Evolutionary conservation across 2,329 filamentous ascomycete genomes (phyloP), one percentile per base, ranked within the genome.

Genomic region (Penicillium paneum): DNA sequence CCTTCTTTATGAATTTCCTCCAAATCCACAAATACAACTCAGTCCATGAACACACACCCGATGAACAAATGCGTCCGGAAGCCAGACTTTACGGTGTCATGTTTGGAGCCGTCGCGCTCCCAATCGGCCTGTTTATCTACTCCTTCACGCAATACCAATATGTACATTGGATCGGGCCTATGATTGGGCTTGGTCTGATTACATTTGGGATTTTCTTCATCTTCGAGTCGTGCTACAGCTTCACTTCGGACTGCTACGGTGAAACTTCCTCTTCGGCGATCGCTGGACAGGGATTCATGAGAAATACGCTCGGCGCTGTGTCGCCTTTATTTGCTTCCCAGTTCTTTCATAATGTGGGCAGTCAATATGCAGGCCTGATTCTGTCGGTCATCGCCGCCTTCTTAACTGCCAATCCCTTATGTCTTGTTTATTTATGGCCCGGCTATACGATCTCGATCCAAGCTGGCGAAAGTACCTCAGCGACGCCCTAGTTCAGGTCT

Each of bases 191-290:
- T 2, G 78, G 74, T 0, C 76, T 77, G 8, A 81, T 81, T 47
- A 73, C 78, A 2, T 75, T 81, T 52, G 79, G 79, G 4, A 81
- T 82, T 64, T 81, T 77, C 74, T 82, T 81, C 68, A 78, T 69
- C 49, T 70, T 70, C 49, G 68, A 70, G 56, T 66, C 64, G 3
- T 67, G 64, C 51, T 81, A 81, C 64, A 76, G 71, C 7, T 81
- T 79, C 63, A 81, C 79, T 0, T 75, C 78, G 5, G 79, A 81
- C 60, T 81, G 79, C 64, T 81, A 81, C 54, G 79, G 79, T 17
- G 74, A 77, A 54, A 68, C 64, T 49, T 62, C 65, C 0, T 70
- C 67, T 1, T 70, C 67, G 4, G 68, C 68, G 10, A 79, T 81
- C 48, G 79, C 79, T 2, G 79, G 78, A 1, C 78, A 81, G 64